These are phyloP conservation scores for Lagenidium giganteum DNA, from an alignment of 352 stramenopile species.

Conservation along the genomic window DNA sequence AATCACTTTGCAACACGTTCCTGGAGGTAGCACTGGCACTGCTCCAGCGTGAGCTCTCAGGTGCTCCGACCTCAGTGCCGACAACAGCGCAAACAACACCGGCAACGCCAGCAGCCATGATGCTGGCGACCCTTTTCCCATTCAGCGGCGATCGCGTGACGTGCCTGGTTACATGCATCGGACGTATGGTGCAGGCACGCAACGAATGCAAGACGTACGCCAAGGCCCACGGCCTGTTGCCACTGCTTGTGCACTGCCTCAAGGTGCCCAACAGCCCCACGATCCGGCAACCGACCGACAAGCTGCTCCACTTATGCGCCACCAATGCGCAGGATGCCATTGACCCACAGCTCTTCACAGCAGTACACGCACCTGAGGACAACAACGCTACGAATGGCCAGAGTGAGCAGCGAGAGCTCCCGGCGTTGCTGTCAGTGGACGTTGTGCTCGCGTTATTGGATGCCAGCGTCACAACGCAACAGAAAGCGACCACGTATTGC, in stretches of 20 bases:
- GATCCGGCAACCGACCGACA: slow-evolving; percentile 53
- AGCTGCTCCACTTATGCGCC: slow-evolving; percentile 46
- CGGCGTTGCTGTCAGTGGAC: slow-evolving; percentile 29
- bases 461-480: slow-evolving; percentile 1
- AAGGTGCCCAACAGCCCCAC: slow-evolving; percentile 20
- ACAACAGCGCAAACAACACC: slow-evolving; percentile 6
- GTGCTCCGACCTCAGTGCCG: slow-evolving; percentile 11
- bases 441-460: slow-evolving; percentile 31
- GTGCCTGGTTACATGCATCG: slow-evolving; percentile 34
- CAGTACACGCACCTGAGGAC: not conserved
- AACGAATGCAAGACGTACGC: slow-evolving; percentile 30
- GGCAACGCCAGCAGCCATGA: slow-evolving; percentile 17
- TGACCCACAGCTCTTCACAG: slow-evolving; percentile 19
- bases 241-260: slow-evolving; percentile 36
- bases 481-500: slow-evolving; percentile 26
- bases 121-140: slow-evolving; percentile 18
- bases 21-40: too few species aligned
- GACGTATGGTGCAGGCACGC: slow-evolving; percentile 40
- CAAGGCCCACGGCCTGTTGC: slow-evolving; percentile 28
- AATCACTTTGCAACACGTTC: too few species aligned
- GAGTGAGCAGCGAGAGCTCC: slow-evolving; percentile 6
- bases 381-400: not conserved
- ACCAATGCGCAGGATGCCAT: not conserved
- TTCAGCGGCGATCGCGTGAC: slow-evolving; percentile 26
- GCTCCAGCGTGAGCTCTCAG: slow-evolving; percentile 31